Conservation (phyloP, 2,329 filamentous ascomycete genomes). For the Stagonosporopsis tanaceti region DNA sequence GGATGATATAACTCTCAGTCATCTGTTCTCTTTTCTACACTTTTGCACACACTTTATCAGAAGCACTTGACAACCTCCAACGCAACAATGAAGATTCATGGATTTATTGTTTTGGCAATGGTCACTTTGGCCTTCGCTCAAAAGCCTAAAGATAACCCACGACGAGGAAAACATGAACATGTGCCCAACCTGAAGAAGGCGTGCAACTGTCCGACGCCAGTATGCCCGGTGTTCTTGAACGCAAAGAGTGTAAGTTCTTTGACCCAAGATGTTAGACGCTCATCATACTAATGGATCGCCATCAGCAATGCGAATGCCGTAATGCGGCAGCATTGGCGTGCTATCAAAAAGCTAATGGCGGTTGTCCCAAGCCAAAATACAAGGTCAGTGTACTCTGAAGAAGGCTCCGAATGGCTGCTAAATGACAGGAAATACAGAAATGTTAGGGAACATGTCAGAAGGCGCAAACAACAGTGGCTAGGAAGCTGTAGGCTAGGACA, state of each 20-base stretch:
- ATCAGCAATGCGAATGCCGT: not conserved
- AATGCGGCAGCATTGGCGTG: not conserved
- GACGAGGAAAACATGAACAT: not conserved
- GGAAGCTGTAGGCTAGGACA: not conserved
- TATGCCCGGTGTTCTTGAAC: not conserved
- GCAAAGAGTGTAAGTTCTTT: not conserved
- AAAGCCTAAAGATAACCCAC: not conserved
- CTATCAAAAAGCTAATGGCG: not conserved
- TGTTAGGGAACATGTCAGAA: not conserved
- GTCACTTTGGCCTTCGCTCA: not conserved
- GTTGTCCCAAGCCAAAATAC: constrained; percentile 1
- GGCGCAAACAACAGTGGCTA: not conserved
- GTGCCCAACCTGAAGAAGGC: not conserved
- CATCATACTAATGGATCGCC: not conserved
- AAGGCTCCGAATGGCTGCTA: not conserved
- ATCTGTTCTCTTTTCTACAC: not conserved
- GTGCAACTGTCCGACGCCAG: not conserved
- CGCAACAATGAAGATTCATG: not conserved
- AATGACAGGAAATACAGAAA: not conserved
- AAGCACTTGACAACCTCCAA: not conserved
- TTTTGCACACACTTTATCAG: not conserved
- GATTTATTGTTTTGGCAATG: not conserved
- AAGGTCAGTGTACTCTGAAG: not conserved
- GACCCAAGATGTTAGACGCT: not conserved
- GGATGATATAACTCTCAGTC: not conserved